A percentile compares a stretch with the other conserved stretches of the same genome.
Evolutionary conservation across 2,329 filamentous ascomycete species (phyloP).

Genomic region (Cryphonectria radicalis): DNA sequence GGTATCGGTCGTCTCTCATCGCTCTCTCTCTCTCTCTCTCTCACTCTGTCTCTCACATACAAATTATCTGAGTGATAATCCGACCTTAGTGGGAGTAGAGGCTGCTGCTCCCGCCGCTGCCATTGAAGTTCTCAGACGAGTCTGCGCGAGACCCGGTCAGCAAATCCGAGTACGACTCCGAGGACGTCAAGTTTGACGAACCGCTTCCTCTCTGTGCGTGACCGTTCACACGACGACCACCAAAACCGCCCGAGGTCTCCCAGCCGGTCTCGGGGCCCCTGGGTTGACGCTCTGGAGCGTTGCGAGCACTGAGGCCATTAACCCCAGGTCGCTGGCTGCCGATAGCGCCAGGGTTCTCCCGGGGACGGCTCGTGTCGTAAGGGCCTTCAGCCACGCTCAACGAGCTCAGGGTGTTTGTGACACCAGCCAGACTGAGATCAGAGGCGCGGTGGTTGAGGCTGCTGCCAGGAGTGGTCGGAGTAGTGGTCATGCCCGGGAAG

Average conservation of each 20-base stretch:
- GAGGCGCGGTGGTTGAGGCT: slow-evolving; percentile 35
- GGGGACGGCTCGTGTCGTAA: slow-evolving; percentile 51
- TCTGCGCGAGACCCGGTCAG: slow-evolving; percentile 30
- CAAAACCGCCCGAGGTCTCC: slow-evolving; percentile 60
- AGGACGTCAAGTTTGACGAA: slow-evolving; percentile 36
- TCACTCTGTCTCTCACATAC: neutral
- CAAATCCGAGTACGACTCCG: slow-evolving; percentile 28
- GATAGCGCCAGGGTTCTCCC: slow-evolving; percentile 63
- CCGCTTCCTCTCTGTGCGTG: slow-evolving; percentile 66
- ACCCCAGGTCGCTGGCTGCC: slow-evolving; percentile 66
- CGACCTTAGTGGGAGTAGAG: slow-evolving; percentile 29
- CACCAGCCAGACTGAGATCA: slow-evolving; percentile 39
- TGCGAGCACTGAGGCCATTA: slow-evolving; percentile 47
- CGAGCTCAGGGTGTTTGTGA: slow-evolving; percentile 52
- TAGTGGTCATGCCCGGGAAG: slow-evolving; percentile 32
- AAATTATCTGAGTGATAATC: slow-evolving; percentile 10
- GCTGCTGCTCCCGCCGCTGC: slow-evolving; percentile 27
- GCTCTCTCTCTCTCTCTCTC: slow-evolving; percentile 9
- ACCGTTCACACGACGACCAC: slow-evolving; percentile 58
- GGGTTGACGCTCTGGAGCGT: slow-evolving; percentile 65
- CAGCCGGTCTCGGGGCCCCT: slow-evolving; percentile 62
- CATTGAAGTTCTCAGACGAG: slow-evolving; percentile 30
- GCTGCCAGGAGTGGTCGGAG: slow-evolving; percentile 41
- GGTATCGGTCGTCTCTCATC: slow-evolving; percentile 18
- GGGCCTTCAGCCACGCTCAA: slow-evolving; percentile 53